Conservation (phyloP, 1,284 basidiomycete species). For the Irpex sp. region DNA sequence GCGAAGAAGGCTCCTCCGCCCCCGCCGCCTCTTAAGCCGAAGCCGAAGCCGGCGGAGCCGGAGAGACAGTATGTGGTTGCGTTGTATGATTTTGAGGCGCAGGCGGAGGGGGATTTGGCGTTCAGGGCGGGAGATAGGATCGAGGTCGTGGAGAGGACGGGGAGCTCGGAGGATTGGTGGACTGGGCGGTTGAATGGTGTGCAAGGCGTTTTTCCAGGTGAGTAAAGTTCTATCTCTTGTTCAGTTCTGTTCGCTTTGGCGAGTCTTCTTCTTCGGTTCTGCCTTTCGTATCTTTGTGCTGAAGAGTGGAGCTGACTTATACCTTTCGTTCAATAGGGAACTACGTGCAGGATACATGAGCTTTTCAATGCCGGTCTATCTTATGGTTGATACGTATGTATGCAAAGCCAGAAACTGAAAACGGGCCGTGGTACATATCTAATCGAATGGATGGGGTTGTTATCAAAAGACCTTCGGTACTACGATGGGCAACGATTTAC, state of each 20-base stretch:
- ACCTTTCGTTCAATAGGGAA: conserved; percentile 3
- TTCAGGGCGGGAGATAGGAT: conserved; percentile 94
- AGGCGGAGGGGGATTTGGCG: conserved; percentile 92
- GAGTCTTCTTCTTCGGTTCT: no score
- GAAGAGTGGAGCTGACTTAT: background rate
- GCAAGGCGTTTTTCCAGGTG: conserved; percentile 94
- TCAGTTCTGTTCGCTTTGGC: no score
- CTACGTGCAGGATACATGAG: conserved; percentile 7
- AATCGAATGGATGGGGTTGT: background rate
- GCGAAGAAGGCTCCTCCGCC: conserved; percentile 80
- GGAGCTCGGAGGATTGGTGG: conserved; percentile 96
- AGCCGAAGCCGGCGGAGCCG: conserved; percentile 62
- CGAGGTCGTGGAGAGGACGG: conserved; percentile 85
- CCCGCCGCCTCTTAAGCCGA: conserved; percentile 80
- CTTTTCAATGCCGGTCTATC: background rate
- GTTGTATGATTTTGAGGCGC: conserved; percentile 90
- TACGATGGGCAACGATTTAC: no score
- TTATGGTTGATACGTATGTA: background rate
- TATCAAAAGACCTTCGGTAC: background rate
- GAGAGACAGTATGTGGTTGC: conserved; percentile 83
- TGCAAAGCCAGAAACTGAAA: background rate
- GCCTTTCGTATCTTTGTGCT: no score
- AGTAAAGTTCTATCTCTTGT: conserved; percentile 21
- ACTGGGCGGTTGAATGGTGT: conserved; percentile 84
- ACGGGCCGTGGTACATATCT: background rate